Conservation (phyloP, 352 stramenopile genomes). For the Phytopythium litorale region DNA sequence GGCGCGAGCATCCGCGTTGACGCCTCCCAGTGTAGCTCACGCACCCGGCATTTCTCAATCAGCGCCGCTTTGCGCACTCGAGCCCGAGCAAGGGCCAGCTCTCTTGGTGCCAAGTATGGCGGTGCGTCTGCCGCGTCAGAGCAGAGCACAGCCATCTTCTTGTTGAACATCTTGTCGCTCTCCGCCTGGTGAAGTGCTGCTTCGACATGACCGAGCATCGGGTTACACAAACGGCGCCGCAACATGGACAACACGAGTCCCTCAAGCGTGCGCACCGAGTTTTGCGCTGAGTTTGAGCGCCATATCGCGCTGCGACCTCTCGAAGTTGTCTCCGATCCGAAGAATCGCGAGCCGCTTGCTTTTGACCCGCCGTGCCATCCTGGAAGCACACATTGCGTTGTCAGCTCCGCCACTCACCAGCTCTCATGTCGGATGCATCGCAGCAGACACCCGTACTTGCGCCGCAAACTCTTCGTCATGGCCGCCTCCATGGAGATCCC, state of each 20-base stretch:
- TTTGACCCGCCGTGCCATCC: slow-evolving; percentile 58
- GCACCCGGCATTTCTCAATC: slow-evolving; percentile 51
- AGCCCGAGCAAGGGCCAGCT: slow-evolving; percentile 51
- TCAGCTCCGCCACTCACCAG: background rate
- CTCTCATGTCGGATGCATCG: too few relatives aligned
- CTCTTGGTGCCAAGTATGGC: slow-evolving; percentile 49
- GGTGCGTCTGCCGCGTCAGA: slow-evolving; percentile 48
- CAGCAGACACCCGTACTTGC: slow-evolving; percentile 32
- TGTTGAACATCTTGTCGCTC: slow-evolving; percentile 61
- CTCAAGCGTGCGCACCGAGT: slow-evolving; percentile 15
- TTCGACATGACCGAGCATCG: background rate
- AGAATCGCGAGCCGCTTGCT: slow-evolving; percentile 38
- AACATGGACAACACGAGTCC: background rate
- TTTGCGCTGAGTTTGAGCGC: slow-evolving; percentile 52
- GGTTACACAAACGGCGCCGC: background rate
- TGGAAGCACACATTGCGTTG: slow-evolving; percentile 7
- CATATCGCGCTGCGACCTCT: slow-evolving; percentile 28
- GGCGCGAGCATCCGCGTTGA: background rate
- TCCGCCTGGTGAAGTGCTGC: slow-evolving; percentile 57
- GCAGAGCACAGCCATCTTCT: slow-evolving; percentile 44
- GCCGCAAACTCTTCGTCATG: slow-evolving; percentile 44
- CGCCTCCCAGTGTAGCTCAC: background rate
- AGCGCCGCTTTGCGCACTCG: slow-evolving; percentile 54
- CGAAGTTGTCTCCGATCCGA: slow-evolving; percentile 43
- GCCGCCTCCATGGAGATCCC: slow-evolving; percentile 56